phyloP scores from a whole-genome alignment of 2,329 filamentous ascomycete species.

The Xylariaceae sp. region DNA sequence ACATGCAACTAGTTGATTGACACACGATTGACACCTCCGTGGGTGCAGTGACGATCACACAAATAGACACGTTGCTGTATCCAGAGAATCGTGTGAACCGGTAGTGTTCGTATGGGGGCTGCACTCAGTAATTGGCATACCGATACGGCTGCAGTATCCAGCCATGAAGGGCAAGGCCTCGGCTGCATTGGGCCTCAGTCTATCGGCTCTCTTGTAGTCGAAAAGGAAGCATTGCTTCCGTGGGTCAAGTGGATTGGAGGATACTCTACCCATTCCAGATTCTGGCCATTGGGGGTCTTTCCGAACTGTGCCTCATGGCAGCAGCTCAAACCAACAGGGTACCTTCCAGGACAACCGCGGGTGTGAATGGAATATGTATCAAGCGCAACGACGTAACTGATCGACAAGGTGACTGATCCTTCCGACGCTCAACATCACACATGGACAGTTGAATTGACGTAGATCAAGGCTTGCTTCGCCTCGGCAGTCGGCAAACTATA shows the following conservation, averaged over 20 bases:
- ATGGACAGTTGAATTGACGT: neutral
- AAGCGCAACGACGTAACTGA: neutral
- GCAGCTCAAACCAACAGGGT: constrained; percentile 1
- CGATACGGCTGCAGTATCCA: constrained; percentile 14
- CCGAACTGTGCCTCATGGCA: constrained; percentile 15
- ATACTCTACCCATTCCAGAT: constrained; percentile 1
- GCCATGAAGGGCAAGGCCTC: neutral
- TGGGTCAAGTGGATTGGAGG: constrained; percentile 9
- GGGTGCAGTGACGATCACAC: neutral
- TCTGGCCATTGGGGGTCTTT: constrained; percentile 18
- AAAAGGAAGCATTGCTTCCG: neutral
- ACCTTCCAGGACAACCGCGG: constrained; percentile 10
- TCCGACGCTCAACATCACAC: neutral
- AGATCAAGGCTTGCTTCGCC: constrained; percentile 23
- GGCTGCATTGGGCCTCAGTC: neutral
- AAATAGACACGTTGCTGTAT: constrained; percentile 6
- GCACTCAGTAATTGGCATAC: constrained; percentile 4
- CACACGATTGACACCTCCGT: neutral
- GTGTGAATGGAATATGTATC: constrained; percentile 19
- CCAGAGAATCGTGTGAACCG: neutral
- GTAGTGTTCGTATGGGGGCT: constrained; percentile 17
- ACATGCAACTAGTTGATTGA: neutral
- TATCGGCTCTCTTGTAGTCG: neutral
- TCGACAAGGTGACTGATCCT: constrained; percentile 1
- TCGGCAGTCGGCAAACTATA: neutral